These are phyloP conservation scores for Amphichorda felina DNA, from an alignment of 2,329 filamentous ascomycete species.

Conservation along the genomic window DNA sequence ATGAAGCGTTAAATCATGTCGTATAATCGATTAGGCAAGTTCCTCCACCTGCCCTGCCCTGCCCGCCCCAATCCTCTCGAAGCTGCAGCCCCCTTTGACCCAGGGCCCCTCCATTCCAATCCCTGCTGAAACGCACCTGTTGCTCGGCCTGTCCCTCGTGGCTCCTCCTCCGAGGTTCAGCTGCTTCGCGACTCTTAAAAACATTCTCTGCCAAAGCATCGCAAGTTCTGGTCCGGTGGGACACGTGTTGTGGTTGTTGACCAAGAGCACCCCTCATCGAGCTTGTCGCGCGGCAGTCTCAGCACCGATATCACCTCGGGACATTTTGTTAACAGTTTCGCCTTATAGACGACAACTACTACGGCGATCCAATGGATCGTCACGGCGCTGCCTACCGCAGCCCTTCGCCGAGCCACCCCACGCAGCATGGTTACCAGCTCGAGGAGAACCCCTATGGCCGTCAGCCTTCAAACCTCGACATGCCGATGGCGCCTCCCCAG, in stretches of 20 bases:
- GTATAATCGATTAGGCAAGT: slow-evolving; percentile 65
- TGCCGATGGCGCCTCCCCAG: slow-evolving; percentile 11
- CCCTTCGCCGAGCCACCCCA: slow-evolving; percentile 63
- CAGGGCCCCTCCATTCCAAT: too few species aligned
- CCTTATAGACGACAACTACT: slow-evolving; percentile 45
- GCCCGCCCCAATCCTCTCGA: too few species aligned
- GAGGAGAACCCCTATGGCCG: slow-evolving; percentile 62
- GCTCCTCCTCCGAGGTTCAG: too few species aligned
- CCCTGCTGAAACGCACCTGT: slow-evolving; percentile 3
- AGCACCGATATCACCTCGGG: not conserved
- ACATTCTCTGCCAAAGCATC: too few species aligned
- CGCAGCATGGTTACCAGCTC: slow-evolving; percentile 67
- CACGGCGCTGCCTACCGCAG: slow-evolving; percentile 42
- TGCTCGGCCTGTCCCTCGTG: not conserved
- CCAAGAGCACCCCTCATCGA: too few species aligned
- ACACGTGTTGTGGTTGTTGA: too few species aligned
- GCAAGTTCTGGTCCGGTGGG: too few species aligned
- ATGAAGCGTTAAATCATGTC: slow-evolving; percentile 35
- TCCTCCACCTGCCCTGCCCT: too few species aligned
- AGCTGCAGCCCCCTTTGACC: not conserved
- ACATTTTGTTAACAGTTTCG: not conserved
- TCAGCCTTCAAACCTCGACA: slow-evolving; percentile 11
- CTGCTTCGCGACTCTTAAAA: too few species aligned
- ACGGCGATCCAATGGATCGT: slow-evolving; percentile 47
- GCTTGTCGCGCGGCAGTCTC: not conserved